A percentile compares a stretch with the other conserved stretches of the same genome.
These are phyloP conservation scores for Hypoxylon sp. DNA, from an alignment of 2,329 filamentous ascomycete species.

Conservation along the genomic window DNA sequence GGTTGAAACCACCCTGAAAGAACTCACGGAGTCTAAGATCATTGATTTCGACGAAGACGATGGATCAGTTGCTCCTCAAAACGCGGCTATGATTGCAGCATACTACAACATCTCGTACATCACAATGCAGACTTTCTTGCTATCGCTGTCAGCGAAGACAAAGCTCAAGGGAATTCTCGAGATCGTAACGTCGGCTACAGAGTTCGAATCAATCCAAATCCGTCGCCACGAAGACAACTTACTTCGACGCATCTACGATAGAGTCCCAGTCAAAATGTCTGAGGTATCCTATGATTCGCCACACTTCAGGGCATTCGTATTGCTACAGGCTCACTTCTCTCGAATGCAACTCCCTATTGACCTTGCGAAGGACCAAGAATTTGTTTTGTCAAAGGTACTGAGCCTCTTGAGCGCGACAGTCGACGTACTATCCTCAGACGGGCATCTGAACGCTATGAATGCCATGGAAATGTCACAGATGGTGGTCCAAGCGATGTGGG, in stretches of 20 bases:
- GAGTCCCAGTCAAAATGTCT: conserved; percentile 94
- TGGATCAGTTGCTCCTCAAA: conserved; percentile 88
- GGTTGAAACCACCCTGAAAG: conserved; percentile 92
- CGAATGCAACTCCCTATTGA: conserved; percentile 97
- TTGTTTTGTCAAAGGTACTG: conserved; percentile 86
- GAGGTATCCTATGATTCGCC: conserved; percentile 90
- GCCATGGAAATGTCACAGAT: conserved; percentile 99
- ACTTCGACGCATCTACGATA: conserved; percentile 92
- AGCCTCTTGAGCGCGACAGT: conserved; percentile 92
- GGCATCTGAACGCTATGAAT: conserved; percentile 95
- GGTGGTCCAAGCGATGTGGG: conserved; percentile 99
- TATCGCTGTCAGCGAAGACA: conserved; percentile 88
- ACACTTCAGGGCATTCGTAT: conserved; percentile 98
- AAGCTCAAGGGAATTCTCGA: conserved; percentile 98
- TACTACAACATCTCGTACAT: conserved; percentile 99
- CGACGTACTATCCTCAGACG: conserved; percentile 95
- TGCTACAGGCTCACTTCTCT: conserved; percentile 97
- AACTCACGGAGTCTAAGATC: conserved; percentile 92
- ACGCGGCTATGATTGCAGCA: conserved; percentile 96
- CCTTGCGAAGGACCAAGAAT: conserved; percentile 94
- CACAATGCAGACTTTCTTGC: conserved; percentile 98
- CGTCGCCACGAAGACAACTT: conserved; percentile 91
- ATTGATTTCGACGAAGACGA: conserved; percentile 97
- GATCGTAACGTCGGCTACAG: conserved; percentile 95
- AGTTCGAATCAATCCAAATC: conserved; percentile 96